These are phyloP conservation scores for Dittrichia graveolens DNA, from an alignment of 129 eudicot genomes.

Conservation along the genomic window DNA sequence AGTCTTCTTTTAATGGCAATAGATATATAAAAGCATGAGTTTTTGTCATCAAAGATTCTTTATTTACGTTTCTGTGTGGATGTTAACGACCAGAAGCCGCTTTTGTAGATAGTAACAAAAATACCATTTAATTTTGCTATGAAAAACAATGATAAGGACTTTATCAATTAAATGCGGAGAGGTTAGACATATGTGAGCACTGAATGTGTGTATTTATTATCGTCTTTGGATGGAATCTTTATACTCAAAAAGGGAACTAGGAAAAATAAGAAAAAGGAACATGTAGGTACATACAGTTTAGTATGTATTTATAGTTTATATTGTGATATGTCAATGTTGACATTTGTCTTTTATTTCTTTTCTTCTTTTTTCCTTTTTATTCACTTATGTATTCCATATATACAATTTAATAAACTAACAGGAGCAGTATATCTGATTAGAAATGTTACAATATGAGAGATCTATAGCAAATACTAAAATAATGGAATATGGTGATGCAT, in stretches of 20 bases:
- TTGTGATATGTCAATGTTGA: no score
- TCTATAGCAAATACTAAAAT: neutral
- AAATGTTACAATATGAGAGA: neutral
- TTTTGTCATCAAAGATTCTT: no score
- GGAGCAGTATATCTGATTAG: conserved; percentile 1
- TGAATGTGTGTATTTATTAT: no score
- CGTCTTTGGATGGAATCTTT: no score
- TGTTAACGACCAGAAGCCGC: neutral
- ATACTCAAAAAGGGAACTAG: no score
- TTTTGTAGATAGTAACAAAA: conserved; percentile 2
- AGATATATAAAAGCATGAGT: no score
- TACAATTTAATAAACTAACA: conserved; percentile 3
- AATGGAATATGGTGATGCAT: conserved; percentile 14
- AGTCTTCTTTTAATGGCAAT: no score
- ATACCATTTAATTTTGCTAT: neutral
- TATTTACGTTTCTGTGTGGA: no score
- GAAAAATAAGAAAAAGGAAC: no score
- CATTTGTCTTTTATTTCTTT: neutral
- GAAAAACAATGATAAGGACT: conserved; percentile 6
- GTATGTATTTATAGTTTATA: no score
- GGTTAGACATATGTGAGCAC: neutral
- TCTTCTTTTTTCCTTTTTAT: neutral
- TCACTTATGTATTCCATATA: neutral
- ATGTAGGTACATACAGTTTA: no score
- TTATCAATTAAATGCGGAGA: conserved; percentile 1